Evolutionary conservation across 106 monocot genomes (phyloP).

Genomic region (Phalaenopsis equestris): DNA sequence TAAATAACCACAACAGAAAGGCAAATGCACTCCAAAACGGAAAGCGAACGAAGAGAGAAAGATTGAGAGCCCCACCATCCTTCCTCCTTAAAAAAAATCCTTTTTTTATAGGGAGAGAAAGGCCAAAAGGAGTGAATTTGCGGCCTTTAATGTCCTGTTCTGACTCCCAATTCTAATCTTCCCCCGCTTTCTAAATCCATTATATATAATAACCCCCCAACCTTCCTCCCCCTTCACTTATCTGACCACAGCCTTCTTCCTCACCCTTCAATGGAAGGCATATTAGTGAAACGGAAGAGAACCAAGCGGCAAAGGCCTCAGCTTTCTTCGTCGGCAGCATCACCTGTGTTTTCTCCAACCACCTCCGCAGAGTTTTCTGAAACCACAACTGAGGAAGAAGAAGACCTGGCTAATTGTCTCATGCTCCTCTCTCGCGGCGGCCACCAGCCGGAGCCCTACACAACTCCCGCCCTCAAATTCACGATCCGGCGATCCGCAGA

Average conservation of each 20-base stretch:
- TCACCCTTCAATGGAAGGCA: not conserved
- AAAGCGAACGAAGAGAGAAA: not conserved
- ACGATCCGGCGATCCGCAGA: conserved; percentile 21
- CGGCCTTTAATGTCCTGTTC: not conserved
- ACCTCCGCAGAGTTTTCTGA: conserved; percentile 19
- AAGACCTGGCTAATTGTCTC: conserved; percentile 50
- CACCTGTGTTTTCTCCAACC: conserved; percentile 14
- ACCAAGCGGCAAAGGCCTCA: not conserved
- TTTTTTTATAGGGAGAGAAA: not conserved
- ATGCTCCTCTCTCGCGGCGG: conserved; percentile 49
- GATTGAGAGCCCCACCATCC: no score
- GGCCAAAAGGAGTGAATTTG: not conserved
- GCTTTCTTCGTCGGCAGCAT: conserved; percentile 13
- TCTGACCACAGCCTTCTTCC: not conserved
- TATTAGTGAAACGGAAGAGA: conserved; percentile 1
- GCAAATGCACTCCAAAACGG: not conserved
- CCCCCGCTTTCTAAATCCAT: not conserved
- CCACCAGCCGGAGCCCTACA: not conserved
- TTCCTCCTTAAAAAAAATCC: no score
- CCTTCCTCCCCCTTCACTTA: conserved; percentile 4
- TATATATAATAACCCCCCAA: not conserved
- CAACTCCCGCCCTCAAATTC: conserved; percentile 1
- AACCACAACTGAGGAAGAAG: conserved; percentile 13
- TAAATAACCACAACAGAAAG: not conserved
- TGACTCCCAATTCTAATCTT: not conserved